Evolutionary conservation across 371 early-diverging fungal genomes (phyloP).

Genomic region (Neoconidiobolus thromboides): DNA sequence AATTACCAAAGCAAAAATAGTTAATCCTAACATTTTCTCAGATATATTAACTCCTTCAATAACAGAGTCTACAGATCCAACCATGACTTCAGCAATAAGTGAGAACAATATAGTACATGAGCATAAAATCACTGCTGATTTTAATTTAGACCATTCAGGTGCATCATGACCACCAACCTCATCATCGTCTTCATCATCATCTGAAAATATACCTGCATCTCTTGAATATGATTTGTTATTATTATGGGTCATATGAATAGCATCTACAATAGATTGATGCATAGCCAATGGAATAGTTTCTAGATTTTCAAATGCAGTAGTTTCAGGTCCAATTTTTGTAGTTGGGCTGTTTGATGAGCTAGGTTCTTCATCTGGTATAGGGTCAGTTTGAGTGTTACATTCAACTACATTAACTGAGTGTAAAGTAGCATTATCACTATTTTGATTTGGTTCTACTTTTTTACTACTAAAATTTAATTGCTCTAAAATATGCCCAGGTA

Average conservation of each 20-base stretch:
- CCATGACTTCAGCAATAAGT: conserved; percentile 68
- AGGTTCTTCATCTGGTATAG: neutral
- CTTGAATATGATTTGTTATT: neutral
- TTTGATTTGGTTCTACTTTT: neutral
- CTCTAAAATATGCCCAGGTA: conserved; percentile 11
- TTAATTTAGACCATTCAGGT: conserved; percentile 77
- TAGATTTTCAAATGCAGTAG: neutral
- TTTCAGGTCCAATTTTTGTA: neutral
- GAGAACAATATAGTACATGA: conserved; percentile 69
- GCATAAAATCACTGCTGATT: conserved; percentile 60
- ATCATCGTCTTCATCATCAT: conserved; percentile 34
- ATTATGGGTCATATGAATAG: conserved; percentile 7
- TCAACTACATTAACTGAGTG: neutral
- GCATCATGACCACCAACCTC: conserved; percentile 70
- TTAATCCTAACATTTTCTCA: conserved; percentile 80
- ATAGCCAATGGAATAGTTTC: neutral
- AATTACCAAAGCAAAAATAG: conserved; percentile 80
- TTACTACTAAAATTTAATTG: conserved; percentile 1
- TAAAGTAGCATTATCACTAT: neutral
- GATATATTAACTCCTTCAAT: conserved; percentile 38
- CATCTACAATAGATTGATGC: neutral
- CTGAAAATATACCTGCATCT: conserved; percentile 17
- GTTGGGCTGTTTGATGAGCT: neutral
- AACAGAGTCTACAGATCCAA: conserved; percentile 54
- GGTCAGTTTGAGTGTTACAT: neutral